A percentile compares a stretch with the other conserved stretches of the same genome.
Evolutionary conservation across 208 protist species (phyloP).

Genomic region (Strigomonas galati): DNA sequence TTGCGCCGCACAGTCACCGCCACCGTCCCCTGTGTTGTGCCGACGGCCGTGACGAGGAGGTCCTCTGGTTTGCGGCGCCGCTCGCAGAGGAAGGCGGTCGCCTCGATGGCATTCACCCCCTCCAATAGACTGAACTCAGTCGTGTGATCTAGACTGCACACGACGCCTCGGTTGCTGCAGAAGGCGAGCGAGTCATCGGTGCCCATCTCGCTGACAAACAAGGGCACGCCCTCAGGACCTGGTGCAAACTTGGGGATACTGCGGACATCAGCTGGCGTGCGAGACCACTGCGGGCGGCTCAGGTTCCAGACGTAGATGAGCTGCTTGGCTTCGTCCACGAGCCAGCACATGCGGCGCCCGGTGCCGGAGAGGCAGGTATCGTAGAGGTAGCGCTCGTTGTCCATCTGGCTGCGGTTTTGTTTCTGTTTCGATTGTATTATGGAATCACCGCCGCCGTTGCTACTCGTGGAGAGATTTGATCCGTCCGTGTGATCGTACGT

Average conservation of each 20-base stretch:
- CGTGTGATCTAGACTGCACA: conserved; percentile 78
- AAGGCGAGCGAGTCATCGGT: conserved; percentile 65
- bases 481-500: neutral
- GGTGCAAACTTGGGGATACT: conserved; percentile 66
- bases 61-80: conserved; percentile 35
- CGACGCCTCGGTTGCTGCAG: conserved; percentile 67
- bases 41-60: conserved; percentile 49
- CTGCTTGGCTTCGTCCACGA: conserved; percentile 64
- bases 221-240: conserved; percentile 45
- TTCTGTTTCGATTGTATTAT: no score
- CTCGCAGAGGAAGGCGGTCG: conserved; percentile 59
- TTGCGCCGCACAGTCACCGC: conserved; percentile 61
- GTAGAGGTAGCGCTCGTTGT: no score
- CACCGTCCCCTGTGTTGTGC: conserved; percentile 47
- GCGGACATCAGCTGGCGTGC: conserved; percentile 48
- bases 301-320: conserved; percentile 74
- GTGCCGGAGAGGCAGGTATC: conserved; percentile 52
- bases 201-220: conserved; percentile 76
- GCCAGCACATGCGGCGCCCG: conserved; percentile 71
- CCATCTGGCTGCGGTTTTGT: no score
- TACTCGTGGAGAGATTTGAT: no score
- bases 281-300: conserved; percentile 36
- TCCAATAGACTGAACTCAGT: conserved; percentile 72
- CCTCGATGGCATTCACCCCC: conserved; percentile 27
- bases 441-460: no score